phyloP scores from a whole-genome alignment of 2,329 filamentous ascomycete species.

The Endoconidiophora polonica region DNA sequence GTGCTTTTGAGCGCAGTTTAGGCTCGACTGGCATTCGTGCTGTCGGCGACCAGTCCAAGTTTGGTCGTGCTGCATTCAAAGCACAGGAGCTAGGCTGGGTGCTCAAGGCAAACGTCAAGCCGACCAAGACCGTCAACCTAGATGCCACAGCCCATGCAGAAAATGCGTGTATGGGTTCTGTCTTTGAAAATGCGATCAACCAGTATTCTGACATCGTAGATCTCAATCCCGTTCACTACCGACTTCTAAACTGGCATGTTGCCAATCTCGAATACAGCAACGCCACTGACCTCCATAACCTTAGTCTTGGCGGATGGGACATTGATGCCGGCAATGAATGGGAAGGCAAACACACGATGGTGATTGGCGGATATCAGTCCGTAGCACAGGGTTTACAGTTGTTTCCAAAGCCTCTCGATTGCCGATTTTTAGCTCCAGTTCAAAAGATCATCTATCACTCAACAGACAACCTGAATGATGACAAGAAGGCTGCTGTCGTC shows the following conservation, averaged over 20 bases:
- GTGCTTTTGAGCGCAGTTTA: neutral
- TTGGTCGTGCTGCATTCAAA: slow-evolving; percentile 46
- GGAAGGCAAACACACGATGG: slow-evolving; percentile 84
- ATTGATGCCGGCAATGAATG: slow-evolving; percentile 97
- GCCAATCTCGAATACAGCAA: slow-evolving; percentile 98
- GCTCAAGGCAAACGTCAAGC: slow-evolving; percentile 45
- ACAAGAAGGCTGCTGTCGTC: slow-evolving; percentile 40
- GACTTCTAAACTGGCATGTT: slow-evolving; percentile 93
- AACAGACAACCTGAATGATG: slow-evolving; percentile 28
- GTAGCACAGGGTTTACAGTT: slow-evolving; percentile 75
- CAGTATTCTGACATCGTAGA: slow-evolving; percentile 77
- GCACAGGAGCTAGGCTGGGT: slow-evolving; percentile 71
- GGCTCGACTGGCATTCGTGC: slow-evolving; percentile 6
- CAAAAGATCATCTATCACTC: slow-evolving; percentile 44
- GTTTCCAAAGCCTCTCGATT: slow-evolving; percentile 58
- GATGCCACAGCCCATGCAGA: slow-evolving; percentile 44
- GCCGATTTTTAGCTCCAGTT: slow-evolving; percentile 58
- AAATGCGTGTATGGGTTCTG: slow-evolving; percentile 67
- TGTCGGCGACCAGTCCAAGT: slow-evolving; percentile 10
- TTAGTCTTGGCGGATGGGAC: slow-evolving; percentile 87
- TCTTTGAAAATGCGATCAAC: slow-evolving; percentile 77
- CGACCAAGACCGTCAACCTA: slow-evolving; percentile 54
- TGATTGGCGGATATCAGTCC: slow-evolving; percentile 85
- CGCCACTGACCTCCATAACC: slow-evolving; percentile 67
- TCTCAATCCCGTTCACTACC: slow-evolving; percentile 69